Percentiles rank a stretch among this genome's conserved stretches.
phyloP scores from a whole-genome alignment of 2,329 filamentous ascomycete species.

The Calonectria fujianensis region DNA sequence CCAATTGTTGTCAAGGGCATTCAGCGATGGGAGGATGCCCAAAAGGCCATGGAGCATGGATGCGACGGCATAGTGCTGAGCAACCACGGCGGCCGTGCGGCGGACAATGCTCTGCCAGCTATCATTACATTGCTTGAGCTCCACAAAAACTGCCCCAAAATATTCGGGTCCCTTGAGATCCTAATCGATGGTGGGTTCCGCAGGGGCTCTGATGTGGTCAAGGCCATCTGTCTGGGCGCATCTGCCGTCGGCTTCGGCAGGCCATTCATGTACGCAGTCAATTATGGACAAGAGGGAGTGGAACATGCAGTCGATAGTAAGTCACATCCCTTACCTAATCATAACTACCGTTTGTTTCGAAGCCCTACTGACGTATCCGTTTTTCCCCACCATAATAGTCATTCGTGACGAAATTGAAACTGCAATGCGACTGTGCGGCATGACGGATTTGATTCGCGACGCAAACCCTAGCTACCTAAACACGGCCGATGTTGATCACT shows the following conservation, averaged over 20 bases:
- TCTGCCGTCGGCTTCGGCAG: conserved; percentile 78
- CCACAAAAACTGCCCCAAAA: conserved; percentile 75
- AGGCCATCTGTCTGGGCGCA: conserved; percentile 79
- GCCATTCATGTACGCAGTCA: conserved; percentile 75
- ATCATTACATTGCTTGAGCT: conserved; percentile 78
- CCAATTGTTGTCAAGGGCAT: conserved; percentile 81
- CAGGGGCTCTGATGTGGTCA: conserved; percentile 80
- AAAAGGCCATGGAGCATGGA: conserved; percentile 74
- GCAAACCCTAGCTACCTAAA: conserved; percentile 19
- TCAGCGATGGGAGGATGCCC: conserved; percentile 78
- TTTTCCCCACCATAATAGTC: background rate
- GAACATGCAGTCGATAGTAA: conserved; percentile 71
- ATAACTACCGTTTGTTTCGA: background rate
- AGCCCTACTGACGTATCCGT: background rate
- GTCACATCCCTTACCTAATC: conserved; percentile 43
- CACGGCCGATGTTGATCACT: conserved; percentile 25
- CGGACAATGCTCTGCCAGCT: conserved; percentile 71
- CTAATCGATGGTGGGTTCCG: conserved; percentile 79
- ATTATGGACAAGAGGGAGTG: conserved; percentile 76
- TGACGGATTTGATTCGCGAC: conserved; percentile 30
- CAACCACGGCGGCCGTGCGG: conserved; percentile 80
- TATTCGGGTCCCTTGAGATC: conserved; percentile 77
- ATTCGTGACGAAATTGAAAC: conserved; percentile 78
- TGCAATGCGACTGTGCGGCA: conserved; percentile 73
- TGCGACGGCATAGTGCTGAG: conserved; percentile 81